These are phyloP conservation scores for Cordyceps javanica DNA, from an alignment of 2,329 filamentous ascomycete genomes.

Conservation along the genomic window DNA sequence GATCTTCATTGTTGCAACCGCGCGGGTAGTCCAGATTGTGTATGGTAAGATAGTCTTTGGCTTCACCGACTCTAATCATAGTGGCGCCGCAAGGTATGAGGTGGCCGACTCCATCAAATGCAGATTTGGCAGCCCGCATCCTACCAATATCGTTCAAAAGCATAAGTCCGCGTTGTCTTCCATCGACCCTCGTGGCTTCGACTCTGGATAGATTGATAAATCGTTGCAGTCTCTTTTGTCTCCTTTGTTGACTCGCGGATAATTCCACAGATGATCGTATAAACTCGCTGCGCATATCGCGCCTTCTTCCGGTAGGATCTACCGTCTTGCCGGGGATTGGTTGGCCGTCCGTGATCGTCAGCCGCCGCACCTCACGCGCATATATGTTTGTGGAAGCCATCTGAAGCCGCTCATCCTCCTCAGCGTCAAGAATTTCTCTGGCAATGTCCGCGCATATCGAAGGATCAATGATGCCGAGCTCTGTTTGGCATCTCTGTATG, in stretches of 20 bases:
- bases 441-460: neutral
- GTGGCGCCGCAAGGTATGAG: neutral
- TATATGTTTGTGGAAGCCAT: neutral
- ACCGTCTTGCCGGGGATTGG: neutral
- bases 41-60: neutral
- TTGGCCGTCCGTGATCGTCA: neutral
- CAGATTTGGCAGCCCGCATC: neutral
- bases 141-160: neutral
- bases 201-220: neutral
- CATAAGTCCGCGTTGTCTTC: neutral
- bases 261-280: neutral
- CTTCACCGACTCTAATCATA: neutral
- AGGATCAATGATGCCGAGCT: neutral
- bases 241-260: neutral
- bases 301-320: too few relatives aligned
- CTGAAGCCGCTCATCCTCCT: neutral
- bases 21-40: neutral
- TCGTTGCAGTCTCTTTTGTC: neutral
- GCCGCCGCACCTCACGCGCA: neutral
- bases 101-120: neutral
- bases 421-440: neutral
- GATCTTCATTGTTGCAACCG: neutral
- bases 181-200: neutral
- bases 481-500: neutral
- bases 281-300: neutral